Conservation (phyloP, 805 yeast genomes). For the Candida nitratophila region DNA sequence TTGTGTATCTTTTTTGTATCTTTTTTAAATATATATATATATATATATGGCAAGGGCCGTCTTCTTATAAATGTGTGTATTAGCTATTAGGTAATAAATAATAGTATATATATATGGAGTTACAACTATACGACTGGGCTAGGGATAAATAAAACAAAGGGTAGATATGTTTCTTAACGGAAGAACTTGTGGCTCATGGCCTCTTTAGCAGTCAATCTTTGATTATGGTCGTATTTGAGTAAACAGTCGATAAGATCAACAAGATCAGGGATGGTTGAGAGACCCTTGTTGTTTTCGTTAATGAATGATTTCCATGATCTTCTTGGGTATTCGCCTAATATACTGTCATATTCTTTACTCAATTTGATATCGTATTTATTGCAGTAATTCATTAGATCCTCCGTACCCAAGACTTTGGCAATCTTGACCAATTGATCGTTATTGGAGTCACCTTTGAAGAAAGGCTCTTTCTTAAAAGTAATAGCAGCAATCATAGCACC, state of each 20-base stretch:
- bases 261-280: slow-evolving; percentile 43
- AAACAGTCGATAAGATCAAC: slow-evolving; percentile 68
- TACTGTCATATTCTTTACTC: slow-evolving; percentile 72
- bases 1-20: no score
- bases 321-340: slow-evolving; percentile 56
- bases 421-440: slow-evolving; percentile 89
- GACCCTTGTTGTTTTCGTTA: slow-evolving; percentile 46
- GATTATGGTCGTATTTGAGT: slow-evolving; percentile 79
- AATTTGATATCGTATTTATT: slow-evolving; percentile 62
- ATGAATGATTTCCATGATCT: slow-evolving; percentile 63
- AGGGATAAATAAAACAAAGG: no score
- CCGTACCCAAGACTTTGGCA: slow-evolving; percentile 82
- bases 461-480: slow-evolving; percentile 83
- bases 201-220: slow-evolving; percentile 80
- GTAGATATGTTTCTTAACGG: no score
- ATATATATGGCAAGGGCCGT: no score
- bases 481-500: slow-evolving; percentile 91
- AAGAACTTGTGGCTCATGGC: slow-evolving; percentile 57
- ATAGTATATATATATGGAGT: not conserved
- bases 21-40: no score
- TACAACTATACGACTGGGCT: not conserved
- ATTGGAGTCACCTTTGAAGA: slow-evolving; percentile 87
- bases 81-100: not conserved
- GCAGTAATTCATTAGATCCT: slow-evolving; percentile 60
- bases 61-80: no score